Base-by-base conservation (phyloP, 208 protist species). In the Acanthamoeba sp. region DNA sequence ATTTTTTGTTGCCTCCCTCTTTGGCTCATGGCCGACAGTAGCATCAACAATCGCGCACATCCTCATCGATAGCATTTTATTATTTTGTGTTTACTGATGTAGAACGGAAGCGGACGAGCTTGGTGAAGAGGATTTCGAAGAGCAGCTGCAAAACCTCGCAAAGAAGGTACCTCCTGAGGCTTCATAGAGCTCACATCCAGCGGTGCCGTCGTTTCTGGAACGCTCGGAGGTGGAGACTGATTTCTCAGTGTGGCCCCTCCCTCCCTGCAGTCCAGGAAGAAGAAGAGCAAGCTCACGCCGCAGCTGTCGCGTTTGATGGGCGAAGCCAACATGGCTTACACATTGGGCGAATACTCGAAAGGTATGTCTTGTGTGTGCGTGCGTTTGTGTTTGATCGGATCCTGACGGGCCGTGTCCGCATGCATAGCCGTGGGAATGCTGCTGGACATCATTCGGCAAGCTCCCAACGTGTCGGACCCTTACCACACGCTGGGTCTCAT, bases 401-500 rank as follows among this genome's bases (percentile, higher is more conserved):
- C 9, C n/a, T 89, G 24, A 16, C 38, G 38, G 2, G 24, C 69
- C 6, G 66, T 48, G 32, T 91, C 5, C 12, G 59, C 36, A 9
- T 18, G 22, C n/a, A 6, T 22, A 71, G 95, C 95, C 3, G 89
- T 96, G 1, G 85, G 84, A 45, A 22, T 95, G 22, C 52, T 95
- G 38, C 91, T 73, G n/a, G 95, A 96, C n/a, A 69, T 94, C 57
- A 94, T 96, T 48, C 32, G 93, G n/a, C 50, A 94, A 59, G 69
- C 87, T 27, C 95, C 95, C 55, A 94, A 95, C 40, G 78, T 95
- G 45, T 34, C 87, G 2, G 95, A 96, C 88, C 94, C 95, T 4
- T 96, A 96, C 36, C 78, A 94, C 80, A 96, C 94, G 29, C 73
- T 96, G n/a, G 95, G 94, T 0, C 62, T 95, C 27, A 95, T 96